Conservation (phyloP, 306 rosid genomes). For the Cucurbita pepo region DNA sequence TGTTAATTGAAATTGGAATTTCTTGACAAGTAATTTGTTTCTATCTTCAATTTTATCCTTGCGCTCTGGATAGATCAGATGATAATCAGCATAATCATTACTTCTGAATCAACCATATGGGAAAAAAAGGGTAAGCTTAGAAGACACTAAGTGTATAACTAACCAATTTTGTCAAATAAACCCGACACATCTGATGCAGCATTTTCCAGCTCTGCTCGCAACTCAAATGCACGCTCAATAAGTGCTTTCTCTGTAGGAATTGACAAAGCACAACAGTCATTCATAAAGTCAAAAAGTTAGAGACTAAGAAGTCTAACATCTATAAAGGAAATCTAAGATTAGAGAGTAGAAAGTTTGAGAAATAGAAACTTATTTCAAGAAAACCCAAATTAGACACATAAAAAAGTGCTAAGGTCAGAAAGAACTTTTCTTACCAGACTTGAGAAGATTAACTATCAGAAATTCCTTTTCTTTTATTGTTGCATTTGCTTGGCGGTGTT, state of each 20-base stretch:
- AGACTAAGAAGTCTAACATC: neutral
- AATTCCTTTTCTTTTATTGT: slow-evolving; percentile 89
- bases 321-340: neutral
- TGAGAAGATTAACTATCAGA: slow-evolving; percentile 74
- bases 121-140: neutral
- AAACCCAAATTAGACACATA: no score
- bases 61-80: slow-evolving; percentile 35
- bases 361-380: neutral
- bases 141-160: slow-evolving; percentile 10
- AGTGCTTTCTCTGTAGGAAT: slow-evolving; percentile 61
- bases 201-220: slow-evolving; percentile 84
- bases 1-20: slow-evolving; percentile 67
- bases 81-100: slow-evolving; percentile 4
- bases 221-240: slow-evolving; percentile 71
- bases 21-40: slow-evolving; percentile 56
- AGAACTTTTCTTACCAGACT: slow-evolving; percentile 52
- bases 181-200: slow-evolving; percentile 89
- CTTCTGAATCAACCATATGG: neutral
- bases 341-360: neutral
- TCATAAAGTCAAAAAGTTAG: neutral
- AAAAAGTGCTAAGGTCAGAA: neutral
- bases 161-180: slow-evolving; percentile 87
- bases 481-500: slow-evolving; percentile 83
- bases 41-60: slow-evolving; percentile 87
- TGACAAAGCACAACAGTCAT: neutral